Evolutionary conservation across 75 land plant species (phyloP), one percentile per base, ranked within the genome.

Genomic region (Selaginella tamariscina): DNA sequence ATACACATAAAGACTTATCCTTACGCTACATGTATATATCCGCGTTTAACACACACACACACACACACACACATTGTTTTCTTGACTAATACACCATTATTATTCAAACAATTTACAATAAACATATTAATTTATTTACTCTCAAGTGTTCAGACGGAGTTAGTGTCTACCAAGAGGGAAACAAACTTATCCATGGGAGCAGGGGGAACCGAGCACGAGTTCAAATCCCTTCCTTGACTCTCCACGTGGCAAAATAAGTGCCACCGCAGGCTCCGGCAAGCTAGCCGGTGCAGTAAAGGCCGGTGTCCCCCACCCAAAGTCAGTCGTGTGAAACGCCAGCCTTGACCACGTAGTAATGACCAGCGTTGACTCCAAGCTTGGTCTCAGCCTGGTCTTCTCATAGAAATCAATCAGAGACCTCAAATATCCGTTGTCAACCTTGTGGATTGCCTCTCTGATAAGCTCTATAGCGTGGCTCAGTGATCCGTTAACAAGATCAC

Each of bases 241-340:
- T 18, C 95, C 88, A 62, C 83, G 87, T 22, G 88, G 77, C 2
- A 83, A 73, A 67, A 93, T 89, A 44, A 93, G 69, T 31, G 78
- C 80, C 31, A 89, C 97, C 71, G 84, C 89, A 55, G 75, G 82
- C 69, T 83, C 90, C 0, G 94, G 98, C 74, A 85, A 71, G 13
- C 77, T 72, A 32, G 86, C 96, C 0, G 98, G 96, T 28, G 89
- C 95, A 0, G 86, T 78, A 32, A 70, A 69, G 0, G 74, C 24
- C 1, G 98, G 88, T 57, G 84, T 84, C 9, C 95, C 98, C 95
- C 95, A 93, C 9, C 98, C 98, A 67, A 93, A 93, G 56, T 89
- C 91, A 0, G 85, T 79, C 0, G 82, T 82, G 66, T 89, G 84
- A 71, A 93, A 93, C 9, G 88, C 65, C 27, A 93, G 76, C 69